phyloP scores from a whole-genome alignment of 208 protist species.

The Trypanosoma grayi region DNA sequence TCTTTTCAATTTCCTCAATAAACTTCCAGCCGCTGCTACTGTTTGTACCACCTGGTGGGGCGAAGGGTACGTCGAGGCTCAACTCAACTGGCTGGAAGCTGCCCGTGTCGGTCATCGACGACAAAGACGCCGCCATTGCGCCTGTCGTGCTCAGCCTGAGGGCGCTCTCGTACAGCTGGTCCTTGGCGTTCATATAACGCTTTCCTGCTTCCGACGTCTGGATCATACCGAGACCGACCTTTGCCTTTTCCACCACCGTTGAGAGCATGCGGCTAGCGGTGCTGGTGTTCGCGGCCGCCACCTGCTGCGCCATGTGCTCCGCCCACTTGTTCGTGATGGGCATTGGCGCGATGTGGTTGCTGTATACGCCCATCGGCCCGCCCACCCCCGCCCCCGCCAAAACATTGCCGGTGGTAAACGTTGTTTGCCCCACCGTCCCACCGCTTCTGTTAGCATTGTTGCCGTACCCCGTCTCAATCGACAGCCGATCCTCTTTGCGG shows the following conservation, averaged over 20 bases:
- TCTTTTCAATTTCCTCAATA: conserved; percentile 5
- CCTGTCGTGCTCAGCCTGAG: conserved; percentile 11
- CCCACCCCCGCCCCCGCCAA: background rate
- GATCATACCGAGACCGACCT: conserved; percentile 12
- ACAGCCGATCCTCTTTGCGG: conserved; percentile 11
- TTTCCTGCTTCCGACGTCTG: background rate
- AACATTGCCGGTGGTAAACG: conserved; percentile 18
- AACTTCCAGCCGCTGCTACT: conserved; percentile 20
- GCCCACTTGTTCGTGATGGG: conserved; percentile 45
- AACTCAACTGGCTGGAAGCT: conserved; percentile 13
- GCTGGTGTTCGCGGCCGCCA: background rate
- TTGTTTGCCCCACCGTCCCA: background rate
- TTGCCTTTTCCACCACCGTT: conserved; percentile 19
- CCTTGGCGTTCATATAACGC: background rate
- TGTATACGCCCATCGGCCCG: conserved; percentile 1
- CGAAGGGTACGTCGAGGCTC: background rate
- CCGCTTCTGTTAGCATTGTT: conserved; percentile 1
- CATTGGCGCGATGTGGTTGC: conserved; percentile 40
- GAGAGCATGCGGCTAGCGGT: conserved; percentile 13
- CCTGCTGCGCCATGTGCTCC: conserved; percentile 31
- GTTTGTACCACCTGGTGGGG: background rate
- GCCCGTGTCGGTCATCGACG: background rate
- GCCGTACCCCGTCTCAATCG: conserved; percentile 16
- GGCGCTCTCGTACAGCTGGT: conserved; percentile 18
- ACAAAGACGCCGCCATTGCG: background rate